A percentile compares a stretch with the other conserved stretches of the same genome.
Evolutionary conservation across 768 basidiomycete genomes (phyloP).

Genomic region (Podaxis rugospora): DNA sequence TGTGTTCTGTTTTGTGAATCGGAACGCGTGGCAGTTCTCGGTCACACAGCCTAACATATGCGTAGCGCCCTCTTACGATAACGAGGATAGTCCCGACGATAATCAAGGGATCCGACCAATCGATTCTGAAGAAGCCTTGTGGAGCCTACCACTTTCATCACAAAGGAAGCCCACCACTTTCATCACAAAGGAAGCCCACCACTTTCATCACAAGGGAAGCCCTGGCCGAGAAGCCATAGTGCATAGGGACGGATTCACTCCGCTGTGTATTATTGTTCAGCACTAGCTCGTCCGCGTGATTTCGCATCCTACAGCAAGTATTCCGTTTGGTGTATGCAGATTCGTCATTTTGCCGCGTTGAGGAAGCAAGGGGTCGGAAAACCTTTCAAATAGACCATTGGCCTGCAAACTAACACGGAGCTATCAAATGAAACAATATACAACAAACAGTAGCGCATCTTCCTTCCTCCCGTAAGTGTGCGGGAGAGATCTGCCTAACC

Average conservation of each 20-base stretch:
- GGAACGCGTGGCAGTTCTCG: not conserved
- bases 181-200: not conserved
- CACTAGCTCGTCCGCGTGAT: not conserved
- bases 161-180: not conserved
- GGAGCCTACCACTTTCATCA: not conserved
- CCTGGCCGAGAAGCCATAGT: not conserved
- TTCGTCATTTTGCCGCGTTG: not conserved
- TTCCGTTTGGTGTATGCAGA: not conserved
- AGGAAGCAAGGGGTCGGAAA: not conserved
- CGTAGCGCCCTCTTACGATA: too few species aligned
- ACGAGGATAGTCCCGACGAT: not conserved
- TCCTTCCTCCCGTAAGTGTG: too few species aligned
- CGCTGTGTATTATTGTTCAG: not conserved
- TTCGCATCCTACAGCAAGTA: not conserved
- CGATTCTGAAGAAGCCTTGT: not conserved
- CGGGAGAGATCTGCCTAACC: too few species aligned
- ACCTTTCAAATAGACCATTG: not conserved
- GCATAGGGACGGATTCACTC: not conserved
- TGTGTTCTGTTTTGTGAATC: not conserved
- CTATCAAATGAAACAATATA: not conserved
- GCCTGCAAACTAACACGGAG: not conserved
- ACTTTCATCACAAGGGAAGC: not conserved
- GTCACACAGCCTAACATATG: too few species aligned
- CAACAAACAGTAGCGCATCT: too few species aligned
- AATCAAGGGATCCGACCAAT: not conserved